phyloP scores from a whole-genome alignment of 2,329 filamentous ascomycete genomes.

The Alternaria tenuissima region DNA sequence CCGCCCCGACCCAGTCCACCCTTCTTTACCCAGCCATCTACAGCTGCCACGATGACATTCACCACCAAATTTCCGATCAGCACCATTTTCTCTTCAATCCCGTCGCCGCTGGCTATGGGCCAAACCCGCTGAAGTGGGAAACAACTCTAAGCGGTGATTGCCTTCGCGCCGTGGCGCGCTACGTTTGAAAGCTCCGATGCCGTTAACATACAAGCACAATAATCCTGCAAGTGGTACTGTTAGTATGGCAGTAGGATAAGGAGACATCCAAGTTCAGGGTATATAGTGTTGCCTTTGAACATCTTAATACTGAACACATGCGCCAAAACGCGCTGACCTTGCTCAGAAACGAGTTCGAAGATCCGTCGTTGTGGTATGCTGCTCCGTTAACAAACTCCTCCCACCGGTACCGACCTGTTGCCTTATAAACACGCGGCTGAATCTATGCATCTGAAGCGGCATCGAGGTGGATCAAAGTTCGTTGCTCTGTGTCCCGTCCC shows the following conservation, averaged over 20 bases:
- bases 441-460: not conserved
- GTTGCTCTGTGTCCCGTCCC: not conserved
- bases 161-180: not conserved
- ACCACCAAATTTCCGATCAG: not conserved
- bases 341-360: not conserved
- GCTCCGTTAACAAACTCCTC: not conserved
- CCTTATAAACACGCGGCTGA: not conserved
- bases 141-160: not conserved
- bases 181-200: not conserved
- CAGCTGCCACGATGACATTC: not conserved
- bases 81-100: not conserved
- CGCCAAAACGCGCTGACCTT: not conserved
- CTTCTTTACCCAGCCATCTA: not conserved
- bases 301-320: not conserved
- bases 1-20: not conserved
- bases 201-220: not conserved
- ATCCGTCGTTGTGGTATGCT: slow-evolving; percentile 5
- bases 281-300: not conserved
- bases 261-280: no score
- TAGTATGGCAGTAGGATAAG: not conserved
- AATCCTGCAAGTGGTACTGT: not conserved
- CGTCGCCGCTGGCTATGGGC: not conserved
- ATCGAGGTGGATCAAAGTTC: not conserved
- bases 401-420: slow-evolving; percentile 5
- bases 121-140: not conserved